Base-by-base conservation (phyloP, 129 eudicot species). In the Scalesia atractyloides region DNA sequence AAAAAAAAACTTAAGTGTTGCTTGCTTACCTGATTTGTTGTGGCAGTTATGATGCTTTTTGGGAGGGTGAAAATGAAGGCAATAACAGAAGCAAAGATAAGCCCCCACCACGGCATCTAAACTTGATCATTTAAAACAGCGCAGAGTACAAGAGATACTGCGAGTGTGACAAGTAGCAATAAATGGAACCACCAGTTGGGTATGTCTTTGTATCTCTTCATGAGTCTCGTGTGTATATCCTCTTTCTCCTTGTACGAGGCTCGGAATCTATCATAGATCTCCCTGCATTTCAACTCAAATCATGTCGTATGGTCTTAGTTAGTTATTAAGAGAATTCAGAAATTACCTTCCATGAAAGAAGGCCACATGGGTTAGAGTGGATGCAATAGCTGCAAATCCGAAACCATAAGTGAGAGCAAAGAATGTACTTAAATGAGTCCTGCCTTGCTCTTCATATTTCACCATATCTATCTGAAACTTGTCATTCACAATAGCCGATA, bases 21-120 rank as follows among this genome's bases (percentile, higher is more conserved):
- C 1, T 20, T 39, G 22, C 2, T 84, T 75, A 88, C 97, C 90
- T 88, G 96, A 77, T 91, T 91, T 39, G 97, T 91, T 62, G 97
- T 91, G 79, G 97, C 97, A 74, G 97, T 86, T 57, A 91, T 91
- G 75, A 91, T 86, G 93, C 97, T 91, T 84, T 88, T 86, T 7
- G 97, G 96, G 62, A 91, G 97, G 50, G 97, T 91, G 82, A 91
- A 91, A 18, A 81, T n/a, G 71, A 91, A 91, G 54, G 97, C 96
- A 13, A 91, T 79, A 68, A 56, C 82, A 73, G 91, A 79, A 49
- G 97, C 96, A 75, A 91, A 91, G 70, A 91, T 77, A 65, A 88
- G 97, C 17, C 90, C 97, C 97, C 97, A 91, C 97, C 97, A 91
- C 20, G 97, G 97, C 90, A 91, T 86, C 73, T 88, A 96, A 81